Evolutionary conservation across 495 filamentous ascomycete genomes (phyloP), one percentile per base, ranked within the genome.

Genomic region (Cladorrhinum samala): DNA sequence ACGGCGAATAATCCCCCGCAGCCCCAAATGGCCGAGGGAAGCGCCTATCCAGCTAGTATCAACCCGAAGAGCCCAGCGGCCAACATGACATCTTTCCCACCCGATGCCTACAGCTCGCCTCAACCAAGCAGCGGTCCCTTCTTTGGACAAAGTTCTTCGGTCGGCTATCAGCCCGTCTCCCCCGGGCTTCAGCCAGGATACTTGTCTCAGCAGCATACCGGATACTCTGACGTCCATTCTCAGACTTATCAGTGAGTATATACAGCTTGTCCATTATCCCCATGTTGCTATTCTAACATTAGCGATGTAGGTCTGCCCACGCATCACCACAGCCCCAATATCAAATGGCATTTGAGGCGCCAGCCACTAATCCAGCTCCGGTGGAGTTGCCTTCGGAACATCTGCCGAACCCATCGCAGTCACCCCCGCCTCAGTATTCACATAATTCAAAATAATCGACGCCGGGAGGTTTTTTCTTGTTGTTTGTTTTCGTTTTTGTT

Each of bases 31-130:
- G 27, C 27, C 46, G 33, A 63, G 65, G 52, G 50, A 50, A 17
- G 67, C 64, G 52, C 39, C 49, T 13, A 53, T 49, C 3, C 64
- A 64, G 27, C 11, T 48, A 16, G 47, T 45, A 48, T 44, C 40
- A 58, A 52, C 30, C 56, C 57, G 5, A 68, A 68, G 60, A 70
- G 65, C 38, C 63, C 68, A 14, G 63, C 46, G 2, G 51, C 61
- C n/a, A 16, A 61, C 13, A 44, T 63, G 36, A 52, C 58, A 1
- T 66, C 50, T 50, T 38, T 46, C 3, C 38, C 24, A 18, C 39
- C 38, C 1, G 44, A 43, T 23, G 27, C 49, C 11, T 49, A 54
- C 23, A 52, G 58, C 46, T 54, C 53, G 9, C 55, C 54, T 36
- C 48, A 53, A 14, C 33, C 20, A 6, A 11, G 27, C 27, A 11